These are phyloP conservation scores for Cytidiella melzeri DNA, from an alignment of 768 basidiomycete species.

Conservation along the genomic window DNA sequence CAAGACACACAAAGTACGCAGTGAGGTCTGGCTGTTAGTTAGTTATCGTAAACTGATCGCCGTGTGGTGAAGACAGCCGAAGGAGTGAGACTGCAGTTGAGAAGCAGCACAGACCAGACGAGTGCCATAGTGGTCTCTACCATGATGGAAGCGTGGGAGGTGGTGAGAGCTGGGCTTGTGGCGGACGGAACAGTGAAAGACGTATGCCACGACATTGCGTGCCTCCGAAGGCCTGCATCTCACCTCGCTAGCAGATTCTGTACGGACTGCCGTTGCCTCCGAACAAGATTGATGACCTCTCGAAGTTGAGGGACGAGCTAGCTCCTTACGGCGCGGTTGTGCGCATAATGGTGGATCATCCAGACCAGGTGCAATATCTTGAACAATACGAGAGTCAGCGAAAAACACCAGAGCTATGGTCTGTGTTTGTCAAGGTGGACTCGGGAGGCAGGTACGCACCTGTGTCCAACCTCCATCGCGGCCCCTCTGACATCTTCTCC, in stretches of 20 bases:
- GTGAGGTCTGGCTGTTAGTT: neutral
- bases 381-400: slow-evolving; percentile 50
- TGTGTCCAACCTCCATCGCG: slow-evolving; percentile 13
- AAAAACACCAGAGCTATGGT: slow-evolving; percentile 48
- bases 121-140: slow-evolving; percentile 76
- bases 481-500: neutral
- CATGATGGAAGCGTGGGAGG: slow-evolving; percentile 73
- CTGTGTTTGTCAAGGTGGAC: slow-evolving; percentile 76
- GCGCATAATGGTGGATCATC: slow-evolving; percentile 70
- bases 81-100: slow-evolving; percentile 65
- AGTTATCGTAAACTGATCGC: neutral
- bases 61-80: slow-evolving; percentile 50
- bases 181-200: slow-evolving; percentile 72
- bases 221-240: neutral
- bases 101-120: slow-evolving; percentile 45
- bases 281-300: slow-evolving; percentile 70
- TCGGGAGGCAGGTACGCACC: slow-evolving; percentile 63
- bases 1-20: slow-evolving; percentile 72
- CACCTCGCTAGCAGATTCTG: slow-evolving; percentile 49
- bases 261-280: slow-evolving; percentile 69
- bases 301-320: slow-evolving; percentile 50
- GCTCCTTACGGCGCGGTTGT: slow-evolving; percentile 49
- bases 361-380: slow-evolving; percentile 60
- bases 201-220: slow-evolving; percentile 37
- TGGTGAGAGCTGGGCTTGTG: slow-evolving; percentile 61